Conservation (phyloP, 345 rosid genomes). For the Pistacia integerrima region DNA sequence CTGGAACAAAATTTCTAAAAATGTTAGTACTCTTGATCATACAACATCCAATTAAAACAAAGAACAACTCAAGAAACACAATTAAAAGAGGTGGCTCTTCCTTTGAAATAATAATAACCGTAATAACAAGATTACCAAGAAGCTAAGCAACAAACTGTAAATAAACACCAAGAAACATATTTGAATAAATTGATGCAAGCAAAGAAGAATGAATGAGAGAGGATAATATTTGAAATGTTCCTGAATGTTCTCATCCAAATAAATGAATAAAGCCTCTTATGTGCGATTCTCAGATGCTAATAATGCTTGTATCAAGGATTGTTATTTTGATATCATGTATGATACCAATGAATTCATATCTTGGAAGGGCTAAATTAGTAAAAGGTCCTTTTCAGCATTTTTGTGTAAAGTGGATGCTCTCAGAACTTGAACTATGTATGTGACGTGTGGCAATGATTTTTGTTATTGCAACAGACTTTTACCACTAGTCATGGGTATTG, state of each 20-base stretch:
- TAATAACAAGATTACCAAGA: not conserved
- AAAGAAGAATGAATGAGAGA: not conserved
- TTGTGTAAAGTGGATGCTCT: not conserved
- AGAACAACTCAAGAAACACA: not conserved
- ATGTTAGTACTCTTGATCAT: constrained; percentile 1
- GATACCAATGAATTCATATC: not conserved
- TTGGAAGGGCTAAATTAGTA: not conserved
- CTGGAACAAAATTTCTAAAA: constrained; percentile 40
- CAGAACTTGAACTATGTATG: not conserved
- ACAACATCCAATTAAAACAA: constrained; percentile 14
- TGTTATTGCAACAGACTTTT: not conserved
- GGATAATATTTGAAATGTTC: not conserved
- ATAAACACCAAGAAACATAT: not conserved
- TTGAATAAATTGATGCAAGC: not conserved
- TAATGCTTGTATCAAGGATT: not conserved
- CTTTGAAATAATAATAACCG: not conserved
- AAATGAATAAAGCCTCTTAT: too few relatives aligned
- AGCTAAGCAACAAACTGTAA: constrained; percentile 3
- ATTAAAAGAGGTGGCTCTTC: not conserved
- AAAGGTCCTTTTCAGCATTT: not conserved
- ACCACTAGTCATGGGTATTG: not conserved
- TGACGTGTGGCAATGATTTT: not conserved
- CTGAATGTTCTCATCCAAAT: too few relatives aligned
- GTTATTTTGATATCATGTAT: not conserved
- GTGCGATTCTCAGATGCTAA: not conserved